Evolutionary conservation across 768 basidiomycete genomes (phyloP).

Genomic region (Asterophora parasitica): DNA sequence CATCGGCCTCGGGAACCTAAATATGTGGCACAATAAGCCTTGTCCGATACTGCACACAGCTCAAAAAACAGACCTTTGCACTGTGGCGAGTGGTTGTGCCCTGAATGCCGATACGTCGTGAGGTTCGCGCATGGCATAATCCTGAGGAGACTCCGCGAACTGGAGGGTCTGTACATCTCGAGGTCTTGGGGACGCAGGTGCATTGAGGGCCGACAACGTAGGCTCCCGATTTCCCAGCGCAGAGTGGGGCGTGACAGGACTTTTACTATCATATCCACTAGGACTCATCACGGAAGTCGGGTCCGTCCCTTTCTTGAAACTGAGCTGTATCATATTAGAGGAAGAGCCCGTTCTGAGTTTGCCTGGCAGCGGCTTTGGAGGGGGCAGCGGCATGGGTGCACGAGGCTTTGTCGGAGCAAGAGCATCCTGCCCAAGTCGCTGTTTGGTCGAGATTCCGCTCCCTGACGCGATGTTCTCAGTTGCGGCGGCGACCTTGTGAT

Average conservation of each 20-base stretch:
- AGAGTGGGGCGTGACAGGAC: background rate
- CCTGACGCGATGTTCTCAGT: constrained; percentile 16
- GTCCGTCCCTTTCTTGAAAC: constrained; percentile 38
- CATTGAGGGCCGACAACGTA: constrained; percentile 19
- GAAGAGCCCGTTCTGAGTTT: constrained; percentile 3
- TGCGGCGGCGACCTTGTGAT: constrained; percentile 17
- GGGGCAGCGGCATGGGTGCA: constrained; percentile 16
- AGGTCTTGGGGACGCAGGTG: constrained; percentile 9
- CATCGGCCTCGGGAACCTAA: background rate
- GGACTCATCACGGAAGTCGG: constrained; percentile 8
- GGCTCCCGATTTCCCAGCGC: constrained; percentile 10
- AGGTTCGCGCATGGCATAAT: constrained; percentile 2
- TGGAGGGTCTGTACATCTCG: background rate
- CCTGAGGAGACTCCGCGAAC: constrained; percentile 1
- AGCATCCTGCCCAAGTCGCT: constrained; percentile 40
- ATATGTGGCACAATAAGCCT: background rate
- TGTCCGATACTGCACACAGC: background rate
- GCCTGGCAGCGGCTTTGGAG: constrained; percentile 4
- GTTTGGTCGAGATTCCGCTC: constrained; percentile 46
- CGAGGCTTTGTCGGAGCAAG: constrained; percentile 33
- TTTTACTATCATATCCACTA: background rate
- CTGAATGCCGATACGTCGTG: background rate
- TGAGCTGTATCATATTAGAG: constrained; percentile 23
- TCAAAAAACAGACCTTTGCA: background rate
- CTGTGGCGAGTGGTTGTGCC: background rate